Evolutionary conservation across 192 early-diverging fungal species (phyloP), one percentile per base, ranked within the genome.

Genomic region (Coemansia sp.): DNA sequence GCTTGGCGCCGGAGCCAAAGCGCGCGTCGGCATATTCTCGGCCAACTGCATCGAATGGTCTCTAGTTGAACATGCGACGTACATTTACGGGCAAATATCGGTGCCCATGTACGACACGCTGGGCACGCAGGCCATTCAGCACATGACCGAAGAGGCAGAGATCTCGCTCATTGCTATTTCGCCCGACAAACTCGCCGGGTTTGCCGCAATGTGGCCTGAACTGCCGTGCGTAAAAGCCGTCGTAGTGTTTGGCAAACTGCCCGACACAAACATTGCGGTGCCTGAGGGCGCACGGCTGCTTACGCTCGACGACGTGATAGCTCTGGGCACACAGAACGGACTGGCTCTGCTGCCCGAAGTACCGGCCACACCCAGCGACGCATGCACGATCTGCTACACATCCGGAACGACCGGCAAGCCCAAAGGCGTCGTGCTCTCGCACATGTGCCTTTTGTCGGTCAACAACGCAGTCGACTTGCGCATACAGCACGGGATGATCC

Each of bases 381-480:
- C 54, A 2, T 80, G 68, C 62, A 71, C 77, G 2, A 95, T 97
- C 74, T 95, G 95, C 90, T 98, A 91, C 68, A 93, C 89, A 20
- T 90, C 88, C 49, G 91, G 96, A 17, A 91, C 89, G 15, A 96
- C 94, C 9, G 93, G 93, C n/a, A 89, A 81, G 71, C 96, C 96
- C 57, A 98, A 98, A 80, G 96, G 96, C 62, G 94, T 93, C 4
- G 82, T 94, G 48, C 73, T 98, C 22, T 84, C 88, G 22, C 94
- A 96, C 73, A 79, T 83, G 61, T 90, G 94, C 71, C 81, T 96
- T 53, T 78, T 95, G 37, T 90, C 96, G 58, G 84, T 86, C 7
- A 56, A 54, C 2, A 28, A 71, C 19, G 57, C 59, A 0, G 58
- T 47, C 15, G 52, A 15, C 9, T 14, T 71, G 50, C 31, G 71